Conservation (phyloP, 345 rosid genomes). For the Geranium rotundifolium region DNA sequence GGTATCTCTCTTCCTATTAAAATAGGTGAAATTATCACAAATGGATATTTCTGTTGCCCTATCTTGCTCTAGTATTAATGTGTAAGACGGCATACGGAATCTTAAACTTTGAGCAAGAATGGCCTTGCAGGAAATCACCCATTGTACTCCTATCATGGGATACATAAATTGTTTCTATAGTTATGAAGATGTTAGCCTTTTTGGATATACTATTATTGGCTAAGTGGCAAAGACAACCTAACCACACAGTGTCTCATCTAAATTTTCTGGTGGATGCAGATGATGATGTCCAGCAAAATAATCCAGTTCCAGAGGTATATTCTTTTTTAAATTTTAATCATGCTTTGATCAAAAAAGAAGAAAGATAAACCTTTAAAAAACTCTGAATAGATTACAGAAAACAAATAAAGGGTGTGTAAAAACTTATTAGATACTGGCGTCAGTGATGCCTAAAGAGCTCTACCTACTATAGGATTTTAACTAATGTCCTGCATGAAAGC, state of each 20-base stretch:
- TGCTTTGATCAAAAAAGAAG: too few relatives aligned
- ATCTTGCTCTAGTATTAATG: background rate
- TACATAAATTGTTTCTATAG: background rate
- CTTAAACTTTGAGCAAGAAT: background rate
- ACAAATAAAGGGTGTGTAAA: too few relatives aligned
- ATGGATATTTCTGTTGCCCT: background rate
- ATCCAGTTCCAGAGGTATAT: slow-evolving; percentile 44
- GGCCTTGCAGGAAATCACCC: background rate
- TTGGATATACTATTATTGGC: background rate
- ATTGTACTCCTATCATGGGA: background rate
- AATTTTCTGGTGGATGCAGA: slow-evolving; percentile 37
- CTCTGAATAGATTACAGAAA: too few relatives aligned
- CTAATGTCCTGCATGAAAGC: too few relatives aligned
- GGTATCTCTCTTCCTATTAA: slow-evolving; percentile 22
- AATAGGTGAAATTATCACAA: background rate
- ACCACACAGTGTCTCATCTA: slow-evolving; percentile 8
- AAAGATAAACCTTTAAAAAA: too few relatives aligned
- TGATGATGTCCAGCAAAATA: slow-evolving; percentile 23
- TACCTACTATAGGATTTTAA: too few relatives aligned
- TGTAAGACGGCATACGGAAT: too few relatives aligned
- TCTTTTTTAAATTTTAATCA: background rate
- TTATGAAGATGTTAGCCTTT: background rate
- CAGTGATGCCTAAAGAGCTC: too few relatives aligned
- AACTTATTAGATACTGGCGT: too few relatives aligned
- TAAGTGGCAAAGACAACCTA: background rate